Evolutionary conservation across 75 land plant genomes (phyloP).

Genomic region (Cunninghamia lanceolata): DNA sequence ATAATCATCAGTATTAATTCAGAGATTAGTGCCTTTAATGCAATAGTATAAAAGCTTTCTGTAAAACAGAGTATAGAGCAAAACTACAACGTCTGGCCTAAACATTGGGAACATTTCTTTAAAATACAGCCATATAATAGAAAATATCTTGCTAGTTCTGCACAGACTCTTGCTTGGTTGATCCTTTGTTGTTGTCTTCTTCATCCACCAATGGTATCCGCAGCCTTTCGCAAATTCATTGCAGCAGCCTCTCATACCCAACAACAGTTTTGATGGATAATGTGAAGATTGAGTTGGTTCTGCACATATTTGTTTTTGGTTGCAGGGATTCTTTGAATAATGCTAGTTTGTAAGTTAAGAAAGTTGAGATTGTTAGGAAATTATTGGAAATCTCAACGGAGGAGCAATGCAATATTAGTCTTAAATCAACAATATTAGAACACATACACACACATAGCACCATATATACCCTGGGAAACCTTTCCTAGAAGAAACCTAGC

Average conservation of each 20-base stretch:
- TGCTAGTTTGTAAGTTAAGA: neutral
- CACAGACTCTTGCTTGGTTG: neutral
- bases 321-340: neutral
- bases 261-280: neutral
- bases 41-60: neutral
- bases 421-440: too few relatives aligned
- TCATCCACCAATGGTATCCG: neutral
- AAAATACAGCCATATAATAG: neutral
- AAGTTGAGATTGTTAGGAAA: neutral
- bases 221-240: too few relatives aligned
- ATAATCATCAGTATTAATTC: neutral
- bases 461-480: too few relatives aligned
- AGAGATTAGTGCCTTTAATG: neutral
- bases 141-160: neutral
- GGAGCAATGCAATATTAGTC: too few relatives aligned
- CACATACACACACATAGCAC: too few relatives aligned
- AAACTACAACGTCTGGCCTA: neutral
- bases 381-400: too few relatives aligned
- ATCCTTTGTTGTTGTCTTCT: neutral
- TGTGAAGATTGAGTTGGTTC: neutral
- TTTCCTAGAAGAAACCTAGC: too few relatives aligned
- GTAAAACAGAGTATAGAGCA: neutral
- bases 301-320: neutral
- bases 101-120: neutral
- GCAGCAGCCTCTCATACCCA: neutral